These are phyloP conservation scores for Castanospermum australe DNA, from an alignment of 306 rosid genomes.

Conservation along the genomic window DNA sequence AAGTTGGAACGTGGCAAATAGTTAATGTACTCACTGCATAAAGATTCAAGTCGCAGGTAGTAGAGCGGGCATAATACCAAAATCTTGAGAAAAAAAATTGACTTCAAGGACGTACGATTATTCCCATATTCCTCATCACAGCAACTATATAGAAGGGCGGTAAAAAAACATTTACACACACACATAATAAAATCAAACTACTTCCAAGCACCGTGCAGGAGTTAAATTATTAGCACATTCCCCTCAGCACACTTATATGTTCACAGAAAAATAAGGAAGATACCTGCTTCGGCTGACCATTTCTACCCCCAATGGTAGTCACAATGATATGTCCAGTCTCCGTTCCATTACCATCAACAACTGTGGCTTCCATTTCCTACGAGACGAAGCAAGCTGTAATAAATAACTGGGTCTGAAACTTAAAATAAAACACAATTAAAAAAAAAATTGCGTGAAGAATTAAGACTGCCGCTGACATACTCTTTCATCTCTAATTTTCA, in stretches of 20 bases:
- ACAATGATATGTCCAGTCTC: slow-evolving; percentile 95
- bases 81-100: neutral
- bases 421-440: neutral
- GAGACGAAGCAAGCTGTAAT: slow-evolving; percentile 18
- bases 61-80: neutral
- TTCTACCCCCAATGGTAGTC: slow-evolving; percentile 94
- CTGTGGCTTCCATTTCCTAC: slow-evolving; percentile 90
- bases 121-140: slow-evolving; percentile 8
- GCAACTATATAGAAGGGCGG: neutral
- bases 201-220: neutral
- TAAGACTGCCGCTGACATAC: slow-evolving; percentile 34
- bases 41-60: neutral
- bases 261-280: neutral
- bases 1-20: neutral
- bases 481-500: slow-evolving; percentile 95
- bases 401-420: neutral
- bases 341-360: slow-evolving; percentile 92
- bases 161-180: slow-evolving; percentile 4
- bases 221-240: neutral
- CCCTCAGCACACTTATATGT: neutral
- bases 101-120: neutral
- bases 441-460: neutral
- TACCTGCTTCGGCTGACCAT: slow-evolving; percentile 96
- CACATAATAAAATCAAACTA: neutral
- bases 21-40: neutral